A percentile compares a stretch with the other conserved stretches of the same genome.
phyloP scores from a whole-genome alignment of 2,329 filamentous ascomycete genomes.

The Ophiocordyceps robertsii region DNA sequence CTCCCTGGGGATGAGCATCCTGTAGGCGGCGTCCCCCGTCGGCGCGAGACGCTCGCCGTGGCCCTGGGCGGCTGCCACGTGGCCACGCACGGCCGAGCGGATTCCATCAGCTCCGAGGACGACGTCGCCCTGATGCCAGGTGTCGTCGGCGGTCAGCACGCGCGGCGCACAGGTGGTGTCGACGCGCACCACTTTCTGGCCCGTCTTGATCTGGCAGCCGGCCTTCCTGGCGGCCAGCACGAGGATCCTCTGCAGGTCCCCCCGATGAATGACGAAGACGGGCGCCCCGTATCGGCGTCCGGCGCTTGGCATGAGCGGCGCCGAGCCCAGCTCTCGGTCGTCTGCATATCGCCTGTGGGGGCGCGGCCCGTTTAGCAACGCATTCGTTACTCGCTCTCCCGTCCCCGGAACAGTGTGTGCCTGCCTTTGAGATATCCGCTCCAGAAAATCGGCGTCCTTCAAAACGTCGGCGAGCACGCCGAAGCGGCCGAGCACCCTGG shows the following conservation, averaged over 20 bases:
- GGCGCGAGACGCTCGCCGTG: slow-evolving; percentile 30
- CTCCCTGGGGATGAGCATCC: slow-evolving; percentile 35
- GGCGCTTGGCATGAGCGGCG: slow-evolving; percentile 7
- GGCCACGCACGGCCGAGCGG: slow-evolving; percentile 30
- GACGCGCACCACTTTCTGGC: slow-evolving; percentile 10
- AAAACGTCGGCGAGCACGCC: slow-evolving; percentile 59
- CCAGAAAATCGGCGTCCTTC: slow-evolving; percentile 9
- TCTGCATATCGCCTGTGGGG: slow-evolving; percentile 9
- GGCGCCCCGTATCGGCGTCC: slow-evolving; percentile 10
- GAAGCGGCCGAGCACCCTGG: slow-evolving; percentile 57
- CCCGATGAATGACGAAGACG: slow-evolving; percentile 11
- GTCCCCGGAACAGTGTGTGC: too few species aligned
- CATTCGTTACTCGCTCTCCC: too few species aligned
- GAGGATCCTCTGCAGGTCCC: slow-evolving; percentile 11
- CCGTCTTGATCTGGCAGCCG: slow-evolving; percentile 32
- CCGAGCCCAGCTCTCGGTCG: slow-evolving; percentile 10
- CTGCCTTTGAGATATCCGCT: slow-evolving; percentile 8
- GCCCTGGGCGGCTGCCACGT: slow-evolving; percentile 39
- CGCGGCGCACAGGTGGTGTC: slow-evolving; percentile 11
- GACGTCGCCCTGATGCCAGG: slow-evolving; percentile 33
- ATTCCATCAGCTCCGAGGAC: slow-evolving; percentile 41
- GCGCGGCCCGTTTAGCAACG: too few species aligned
- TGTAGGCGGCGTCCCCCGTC: slow-evolving; percentile 39
- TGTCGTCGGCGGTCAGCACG: slow-evolving; percentile 5
- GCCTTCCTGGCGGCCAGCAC: slow-evolving; percentile 6